Conservation (phyloP, 768 basidiomycete species). For the Hygrophorus russula region DNA sequence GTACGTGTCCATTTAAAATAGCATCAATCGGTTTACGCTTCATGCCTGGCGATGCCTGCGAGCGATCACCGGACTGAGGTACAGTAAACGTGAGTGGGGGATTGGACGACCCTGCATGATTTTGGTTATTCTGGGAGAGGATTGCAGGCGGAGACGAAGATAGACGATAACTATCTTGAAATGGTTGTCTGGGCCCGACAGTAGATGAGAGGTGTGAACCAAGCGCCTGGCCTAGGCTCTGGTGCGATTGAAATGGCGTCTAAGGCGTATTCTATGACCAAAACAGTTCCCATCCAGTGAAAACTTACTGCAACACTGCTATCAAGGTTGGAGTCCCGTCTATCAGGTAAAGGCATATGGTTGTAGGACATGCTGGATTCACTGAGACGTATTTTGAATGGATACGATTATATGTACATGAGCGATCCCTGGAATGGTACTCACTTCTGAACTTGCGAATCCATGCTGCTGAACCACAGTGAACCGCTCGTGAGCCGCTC, state of each 20-base stretch:
- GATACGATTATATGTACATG: slow-evolving; percentile 7
- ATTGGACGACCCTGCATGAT: slow-evolving; percentile 22
- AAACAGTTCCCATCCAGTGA: slow-evolving; percentile 11
- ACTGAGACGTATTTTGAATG: slow-evolving; percentile 24
- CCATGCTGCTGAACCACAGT: slow-evolving; percentile 18
- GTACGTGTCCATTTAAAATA: slow-evolving; percentile 20
- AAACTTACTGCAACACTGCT: slow-evolving; percentile 47
- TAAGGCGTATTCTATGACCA: slow-evolving; percentile 19
- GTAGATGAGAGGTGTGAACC: slow-evolving; percentile 37
- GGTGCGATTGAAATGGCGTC: slow-evolving; percentile 43
- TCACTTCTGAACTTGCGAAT: slow-evolving; percentile 27
- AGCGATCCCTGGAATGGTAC: slow-evolving; percentile 12
- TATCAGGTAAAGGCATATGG: slow-evolving; percentile 39
- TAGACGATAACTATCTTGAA: slow-evolving; percentile 23
- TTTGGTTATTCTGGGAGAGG: slow-evolving; percentile 18
- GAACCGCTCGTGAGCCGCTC: slow-evolving; percentile 17
- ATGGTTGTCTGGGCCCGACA: slow-evolving; percentile 19
- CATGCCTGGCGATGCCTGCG: slow-evolving; percentile 24
- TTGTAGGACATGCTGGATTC: slow-evolving; percentile 52
- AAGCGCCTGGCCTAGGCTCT: slow-evolving; percentile 53
- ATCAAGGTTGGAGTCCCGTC: slow-evolving; percentile 46
- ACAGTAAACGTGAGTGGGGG: slow-evolving; percentile 27
- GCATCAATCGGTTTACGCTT: slow-evolving; percentile 44
- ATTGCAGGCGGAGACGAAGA: slow-evolving; percentile 24
- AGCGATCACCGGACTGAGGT: slow-evolving; percentile 5